Evolutionary conservation across 768 basidiomycete genomes (phyloP).

Genomic region (Mycena floridula): DNA sequence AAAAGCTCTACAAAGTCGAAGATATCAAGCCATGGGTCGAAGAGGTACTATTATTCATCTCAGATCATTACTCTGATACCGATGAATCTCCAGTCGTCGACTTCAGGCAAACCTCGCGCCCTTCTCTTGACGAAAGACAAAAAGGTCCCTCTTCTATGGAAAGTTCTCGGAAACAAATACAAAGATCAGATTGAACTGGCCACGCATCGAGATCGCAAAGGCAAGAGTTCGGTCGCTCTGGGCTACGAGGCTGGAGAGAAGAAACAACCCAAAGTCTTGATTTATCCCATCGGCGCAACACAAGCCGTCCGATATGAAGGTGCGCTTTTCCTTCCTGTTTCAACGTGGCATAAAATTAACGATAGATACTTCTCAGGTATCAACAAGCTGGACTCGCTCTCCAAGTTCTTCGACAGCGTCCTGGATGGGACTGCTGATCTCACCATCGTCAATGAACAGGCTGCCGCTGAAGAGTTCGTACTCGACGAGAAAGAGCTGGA

Average conservation of each 20-base stretch:
- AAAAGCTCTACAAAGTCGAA: constrained; percentile 46
- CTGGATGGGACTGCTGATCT: constrained; percentile 64
- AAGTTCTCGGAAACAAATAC: constrained; percentile 72
- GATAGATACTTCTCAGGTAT: constrained; percentile 35
- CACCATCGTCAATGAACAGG: constrained; percentile 30
- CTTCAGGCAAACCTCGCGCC: constrained; percentile 40
- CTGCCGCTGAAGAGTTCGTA: constrained; percentile 34
- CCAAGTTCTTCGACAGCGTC: constrained; percentile 67
- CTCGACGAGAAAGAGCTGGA: constrained; percentile 37
- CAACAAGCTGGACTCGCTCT: constrained; percentile 69
- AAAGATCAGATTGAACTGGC: constrained; percentile 55
- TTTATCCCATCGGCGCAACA: constrained; percentile 59
- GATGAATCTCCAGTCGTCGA: too few relatives aligned
- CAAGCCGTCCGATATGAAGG: constrained; percentile 64
- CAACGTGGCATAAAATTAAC: constrained; percentile 2
- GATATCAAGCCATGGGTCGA: constrained; percentile 66
- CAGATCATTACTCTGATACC: neutral
- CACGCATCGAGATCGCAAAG: constrained; percentile 60
- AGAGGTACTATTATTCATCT: constrained; percentile 40
- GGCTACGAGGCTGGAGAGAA: constrained; percentile 51
- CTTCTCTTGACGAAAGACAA: constrained; percentile 73
- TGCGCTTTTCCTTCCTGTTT: constrained; percentile 16
- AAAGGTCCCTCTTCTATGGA: constrained; percentile 74
- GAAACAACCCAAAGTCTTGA: constrained; percentile 60
- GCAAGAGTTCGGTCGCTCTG: constrained; percentile 47